Evolutionary conservation across 768 basidiomycete genomes (phyloP).

Genomic region (Phanerochaete sordida): DNA sequence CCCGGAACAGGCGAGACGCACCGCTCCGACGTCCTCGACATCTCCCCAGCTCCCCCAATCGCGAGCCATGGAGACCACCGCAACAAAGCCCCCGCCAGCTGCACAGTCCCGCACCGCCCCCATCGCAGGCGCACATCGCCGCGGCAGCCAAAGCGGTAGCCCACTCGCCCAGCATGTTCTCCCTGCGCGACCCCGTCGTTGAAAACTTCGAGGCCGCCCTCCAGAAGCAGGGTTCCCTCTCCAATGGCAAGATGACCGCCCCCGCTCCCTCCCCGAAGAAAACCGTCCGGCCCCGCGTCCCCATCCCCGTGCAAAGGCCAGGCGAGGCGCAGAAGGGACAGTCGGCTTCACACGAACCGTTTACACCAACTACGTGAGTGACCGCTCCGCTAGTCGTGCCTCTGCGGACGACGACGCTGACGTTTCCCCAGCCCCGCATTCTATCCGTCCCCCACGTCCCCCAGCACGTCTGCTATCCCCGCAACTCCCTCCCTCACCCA

Average conservation of each 20-base stretch:
- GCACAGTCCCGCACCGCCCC: background rate
- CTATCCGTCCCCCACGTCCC: conserved; percentile 8
- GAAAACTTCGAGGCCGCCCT: conserved; percentile 5
- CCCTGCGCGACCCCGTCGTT: background rate
- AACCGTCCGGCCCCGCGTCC: background rate
- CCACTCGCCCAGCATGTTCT: background rate
- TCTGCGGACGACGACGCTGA: background rate
- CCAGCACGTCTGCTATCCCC: conserved; percentile 2
- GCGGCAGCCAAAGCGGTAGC: background rate
- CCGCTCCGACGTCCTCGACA: background rate
- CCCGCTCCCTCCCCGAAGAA: background rate
- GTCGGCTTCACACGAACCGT: background rate
- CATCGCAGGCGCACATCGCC: background rate
- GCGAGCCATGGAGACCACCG: background rate
- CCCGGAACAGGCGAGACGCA: background rate
- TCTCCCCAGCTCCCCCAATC: background rate
- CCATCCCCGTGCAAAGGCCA: background rate
- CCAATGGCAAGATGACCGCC: conserved; percentile 6
- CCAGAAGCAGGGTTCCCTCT: conserved; percentile 5
- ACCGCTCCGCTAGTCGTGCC: background rate
- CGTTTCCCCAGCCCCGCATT: conserved; percentile 3
- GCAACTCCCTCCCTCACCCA: background rate
- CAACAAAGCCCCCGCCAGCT: background rate
- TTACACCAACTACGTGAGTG: conserved; percentile 7
- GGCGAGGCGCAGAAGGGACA: background rate